Evolutionary conservation across 163 green algal species (phyloP).

Genomic region (Chlamydomonas reinhardtii): DNA sequence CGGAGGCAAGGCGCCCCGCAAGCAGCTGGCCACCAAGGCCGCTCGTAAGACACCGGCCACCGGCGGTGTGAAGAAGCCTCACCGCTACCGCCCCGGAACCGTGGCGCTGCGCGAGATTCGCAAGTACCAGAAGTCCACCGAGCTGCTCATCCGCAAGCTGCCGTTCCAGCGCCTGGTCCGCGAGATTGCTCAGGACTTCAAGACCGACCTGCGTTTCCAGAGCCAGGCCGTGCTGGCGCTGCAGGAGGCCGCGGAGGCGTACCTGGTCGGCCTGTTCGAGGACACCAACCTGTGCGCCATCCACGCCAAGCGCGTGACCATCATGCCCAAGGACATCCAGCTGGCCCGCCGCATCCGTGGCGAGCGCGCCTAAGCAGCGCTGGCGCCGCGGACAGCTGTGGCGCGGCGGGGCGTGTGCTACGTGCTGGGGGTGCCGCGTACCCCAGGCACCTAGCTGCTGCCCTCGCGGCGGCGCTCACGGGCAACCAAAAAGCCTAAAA

Average conservation of each 20-base stretch:
- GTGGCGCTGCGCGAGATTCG: constrained; percentile 91
- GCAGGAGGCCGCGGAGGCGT: constrained; percentile 85
- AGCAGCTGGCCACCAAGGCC: constrained; percentile 95
- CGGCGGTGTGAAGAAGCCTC: constrained; percentile 85
- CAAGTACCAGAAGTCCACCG: constrained; percentile 97
- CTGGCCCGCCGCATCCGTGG: constrained; percentile 91
- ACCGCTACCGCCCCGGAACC: constrained; percentile 89
- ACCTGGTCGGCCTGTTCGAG: constrained; percentile 76
- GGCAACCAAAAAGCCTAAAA: too few species aligned
- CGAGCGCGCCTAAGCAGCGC: constrained; percentile 68
- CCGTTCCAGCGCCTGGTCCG: constrained; percentile 95
- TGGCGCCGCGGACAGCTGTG: too few species aligned
- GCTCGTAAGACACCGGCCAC: constrained; percentile 89
- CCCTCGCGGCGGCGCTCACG: neutral
- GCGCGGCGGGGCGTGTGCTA: too few species aligned
- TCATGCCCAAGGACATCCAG: constrained; percentile 99
- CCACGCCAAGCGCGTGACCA: constrained; percentile 98
- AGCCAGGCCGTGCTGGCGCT: constrained; percentile 89
- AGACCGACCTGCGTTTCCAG: constrained; percentile 91
- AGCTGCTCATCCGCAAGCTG: constrained; percentile 97
- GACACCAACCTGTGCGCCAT: constrained; percentile 91
- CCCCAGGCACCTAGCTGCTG: too few species aligned
- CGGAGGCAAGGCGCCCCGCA: constrained; percentile 90
- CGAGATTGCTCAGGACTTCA: constrained; percentile 97
- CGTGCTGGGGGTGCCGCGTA: neutral